A percentile compares a stretch with the other conserved stretches of the same genome.
These are phyloP conservation scores for Lecanosticta acicola DNA, from an alignment of 2,329 filamentous ascomycete genomes.

Conservation along the genomic window DNA sequence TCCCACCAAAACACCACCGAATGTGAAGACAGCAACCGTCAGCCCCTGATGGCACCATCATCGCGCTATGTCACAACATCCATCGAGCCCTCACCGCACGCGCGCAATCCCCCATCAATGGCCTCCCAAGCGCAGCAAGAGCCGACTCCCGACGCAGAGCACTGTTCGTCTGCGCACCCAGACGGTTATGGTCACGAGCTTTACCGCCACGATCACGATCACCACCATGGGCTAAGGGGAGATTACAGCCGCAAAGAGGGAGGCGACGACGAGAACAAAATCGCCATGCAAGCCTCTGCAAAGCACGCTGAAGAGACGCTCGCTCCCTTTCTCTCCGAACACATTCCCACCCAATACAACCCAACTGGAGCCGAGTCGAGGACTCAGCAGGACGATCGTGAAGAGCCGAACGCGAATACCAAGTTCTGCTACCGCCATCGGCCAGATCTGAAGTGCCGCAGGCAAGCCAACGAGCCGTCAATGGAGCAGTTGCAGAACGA, in stretches of 20 bases:
- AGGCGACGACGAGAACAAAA: conserved; percentile 27
- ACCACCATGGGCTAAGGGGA: conserved; percentile 26
- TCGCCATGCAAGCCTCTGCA: conserved; percentile 41
- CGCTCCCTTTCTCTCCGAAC: conserved; percentile 80
- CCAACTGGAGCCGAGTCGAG: conserved; percentile 54
- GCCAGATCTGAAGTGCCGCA: conserved; percentile 87
- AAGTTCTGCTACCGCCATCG: conserved; percentile 94
- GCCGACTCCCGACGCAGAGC: conserved; percentile 17
- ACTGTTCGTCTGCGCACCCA: conserved; percentile 14
- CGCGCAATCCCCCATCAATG: conserved; percentile 1
- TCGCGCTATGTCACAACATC: conserved; percentile 10
- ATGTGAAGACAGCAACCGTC: conserved; percentile 5
- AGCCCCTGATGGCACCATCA: conserved; percentile 14
- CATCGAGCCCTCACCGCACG: not conserved
- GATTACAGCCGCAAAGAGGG: conserved; percentile 20
- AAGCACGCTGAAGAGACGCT: conserved; percentile 72
- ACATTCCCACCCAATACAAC: conserved; percentile 85
- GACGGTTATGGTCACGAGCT: conserved; percentile 13
- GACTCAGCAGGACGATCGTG: conserved; percentile 22
- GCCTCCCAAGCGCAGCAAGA: conserved; percentile 9
- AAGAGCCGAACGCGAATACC: conserved; percentile 56
- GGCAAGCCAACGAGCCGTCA: conserved; percentile 87
- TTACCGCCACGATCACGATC: conserved; percentile 32
- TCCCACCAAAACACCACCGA: conserved; percentile 2
- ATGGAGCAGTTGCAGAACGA: conserved; percentile 93